Conservation (phyloP, 345 rosid genomes). For the Viola odorata region DNA sequence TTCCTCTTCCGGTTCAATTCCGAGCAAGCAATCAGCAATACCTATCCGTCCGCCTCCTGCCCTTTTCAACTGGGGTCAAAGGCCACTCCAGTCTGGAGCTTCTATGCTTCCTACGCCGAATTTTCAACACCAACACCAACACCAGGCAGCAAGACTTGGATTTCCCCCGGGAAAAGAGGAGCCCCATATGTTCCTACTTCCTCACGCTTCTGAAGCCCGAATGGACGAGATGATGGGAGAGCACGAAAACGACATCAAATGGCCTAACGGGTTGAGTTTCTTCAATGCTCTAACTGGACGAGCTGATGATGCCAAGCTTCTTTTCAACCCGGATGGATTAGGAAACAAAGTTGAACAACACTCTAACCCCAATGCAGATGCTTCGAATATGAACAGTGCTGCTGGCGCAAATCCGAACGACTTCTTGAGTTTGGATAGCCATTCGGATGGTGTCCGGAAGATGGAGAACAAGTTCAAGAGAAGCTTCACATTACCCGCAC, state of each 20-base stretch:
- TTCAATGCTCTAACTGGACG: constrained; percentile 78
- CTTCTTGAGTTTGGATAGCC: constrained; percentile 70
- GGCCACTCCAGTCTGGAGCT: constrained; percentile 41
- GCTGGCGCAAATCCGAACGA: constrained; percentile 45
- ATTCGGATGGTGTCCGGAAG: constrained; percentile 40
- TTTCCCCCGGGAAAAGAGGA: constrained; percentile 62
- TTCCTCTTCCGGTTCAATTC: constrained; percentile 49
- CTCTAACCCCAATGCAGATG: constrained; percentile 43
- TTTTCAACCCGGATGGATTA: constrained; percentile 54
- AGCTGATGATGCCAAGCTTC: constrained; percentile 63
- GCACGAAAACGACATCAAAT: constrained; percentile 74
- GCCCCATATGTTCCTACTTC: constrained; percentile 65
- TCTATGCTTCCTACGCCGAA: constrained; percentile 57
- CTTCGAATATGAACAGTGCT: constrained; percentile 18
- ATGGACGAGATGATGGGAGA: constrained; percentile 60
- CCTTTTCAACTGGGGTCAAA: constrained; percentile 56
- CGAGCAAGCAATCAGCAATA: constrained; percentile 46
- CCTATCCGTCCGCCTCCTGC: constrained; percentile 60
- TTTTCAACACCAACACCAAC: constrained; percentile 55
- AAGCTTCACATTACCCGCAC: constrained; percentile 66
- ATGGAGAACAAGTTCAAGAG: constrained; percentile 71
- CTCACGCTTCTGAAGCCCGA: constrained; percentile 40
- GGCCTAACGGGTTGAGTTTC: constrained; percentile 82
- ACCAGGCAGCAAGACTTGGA: constrained; percentile 29
- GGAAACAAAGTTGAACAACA: constrained; percentile 41